Percentiles rank a stretch among this genome's conserved stretches.
Evolutionary conservation across 73 alveolate genomes (phyloP).

Genomic region (Paramecium biaurelia): DNA sequence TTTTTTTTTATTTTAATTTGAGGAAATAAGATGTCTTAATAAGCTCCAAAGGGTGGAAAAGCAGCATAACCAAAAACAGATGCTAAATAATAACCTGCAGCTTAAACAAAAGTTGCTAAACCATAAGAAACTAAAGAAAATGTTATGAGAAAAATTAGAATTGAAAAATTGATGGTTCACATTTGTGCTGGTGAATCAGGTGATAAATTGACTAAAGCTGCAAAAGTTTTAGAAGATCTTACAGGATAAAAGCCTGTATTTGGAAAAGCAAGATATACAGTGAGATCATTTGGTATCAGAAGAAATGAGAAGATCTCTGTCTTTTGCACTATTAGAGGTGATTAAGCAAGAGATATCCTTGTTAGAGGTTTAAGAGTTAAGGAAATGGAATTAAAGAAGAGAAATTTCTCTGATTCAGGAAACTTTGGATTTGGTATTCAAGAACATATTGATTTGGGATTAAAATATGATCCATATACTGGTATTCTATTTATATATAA

Average conservation of each 20-base stretch:
- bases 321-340: conserved; percentile 78
- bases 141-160: conserved; percentile 74
- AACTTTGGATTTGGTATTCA: conserved; percentile 83
- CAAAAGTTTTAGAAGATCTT: conserved; percentile 75
- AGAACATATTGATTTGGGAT: conserved; percentile 84
- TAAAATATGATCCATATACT: conserved; percentile 80
- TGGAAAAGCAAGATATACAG: conserved; percentile 80
- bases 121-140: conserved; percentile 65
- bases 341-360: conserved; percentile 77
- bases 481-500: neutral
- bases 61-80: neutral
- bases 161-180: conserved; percentile 75
- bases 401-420: conserved; percentile 72
- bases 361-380: conserved; percentile 78
- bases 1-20: neutral
- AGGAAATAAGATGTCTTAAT: conserved; percentile 11
- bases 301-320: conserved; percentile 81
- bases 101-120: neutral
- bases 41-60: neutral
- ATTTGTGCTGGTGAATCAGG: conserved; percentile 82
- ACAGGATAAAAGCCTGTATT: conserved; percentile 79
- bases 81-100: neutral
- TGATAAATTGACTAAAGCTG: conserved; percentile 81
- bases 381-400: conserved; percentile 76
- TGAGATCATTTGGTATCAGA: conserved; percentile 79